A percentile compares a stretch with the other conserved stretches of the same genome.
Conservation (phyloP, 768 basidiomycete species). For the Phanerochaete sordida region DNA sequence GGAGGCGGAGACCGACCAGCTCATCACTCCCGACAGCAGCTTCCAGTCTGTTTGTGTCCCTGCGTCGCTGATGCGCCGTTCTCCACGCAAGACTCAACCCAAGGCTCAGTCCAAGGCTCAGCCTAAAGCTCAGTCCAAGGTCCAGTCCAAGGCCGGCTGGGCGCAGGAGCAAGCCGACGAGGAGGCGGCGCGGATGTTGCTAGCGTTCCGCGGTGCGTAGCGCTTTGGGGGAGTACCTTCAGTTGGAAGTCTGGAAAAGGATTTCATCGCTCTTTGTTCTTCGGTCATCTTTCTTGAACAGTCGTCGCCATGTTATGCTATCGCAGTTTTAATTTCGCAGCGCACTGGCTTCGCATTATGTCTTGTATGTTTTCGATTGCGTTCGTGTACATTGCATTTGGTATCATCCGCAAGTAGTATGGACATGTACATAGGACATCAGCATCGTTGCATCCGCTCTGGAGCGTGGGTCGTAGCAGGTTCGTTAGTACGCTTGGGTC, state of each 20-base stretch:
- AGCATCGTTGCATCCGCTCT: background rate
- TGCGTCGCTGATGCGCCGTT: background rate
- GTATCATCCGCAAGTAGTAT: slow-evolving; percentile 1
- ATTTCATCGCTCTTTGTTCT: background rate
- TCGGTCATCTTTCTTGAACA: background rate
- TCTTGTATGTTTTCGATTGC: background rate
- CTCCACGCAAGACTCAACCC: background rate
- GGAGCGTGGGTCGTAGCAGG: background rate
- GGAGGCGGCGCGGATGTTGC: slow-evolving; percentile 14
- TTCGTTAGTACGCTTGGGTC: background rate
- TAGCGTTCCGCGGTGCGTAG: slow-evolving; percentile 10
- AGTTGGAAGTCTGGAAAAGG: background rate
- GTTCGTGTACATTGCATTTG: background rate
- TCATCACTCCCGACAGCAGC: slow-evolving; percentile 15
- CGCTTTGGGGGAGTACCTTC: background rate
- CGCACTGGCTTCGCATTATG: background rate
- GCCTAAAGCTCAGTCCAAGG: no score
- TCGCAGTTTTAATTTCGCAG: background rate
- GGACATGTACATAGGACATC: slow-evolving; percentile 1
- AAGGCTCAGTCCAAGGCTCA: no score
- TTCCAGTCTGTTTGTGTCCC: background rate
- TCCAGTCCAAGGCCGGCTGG: background rate
- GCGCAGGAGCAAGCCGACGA: no score
- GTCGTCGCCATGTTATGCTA: background rate
- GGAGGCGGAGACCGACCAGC: slow-evolving; percentile 6